Evolutionary conservation across 352 stramenopile species (phyloP), one percentile per base, ranked within the genome.

Genomic region (Phytophthora niederhauseri): DNA sequence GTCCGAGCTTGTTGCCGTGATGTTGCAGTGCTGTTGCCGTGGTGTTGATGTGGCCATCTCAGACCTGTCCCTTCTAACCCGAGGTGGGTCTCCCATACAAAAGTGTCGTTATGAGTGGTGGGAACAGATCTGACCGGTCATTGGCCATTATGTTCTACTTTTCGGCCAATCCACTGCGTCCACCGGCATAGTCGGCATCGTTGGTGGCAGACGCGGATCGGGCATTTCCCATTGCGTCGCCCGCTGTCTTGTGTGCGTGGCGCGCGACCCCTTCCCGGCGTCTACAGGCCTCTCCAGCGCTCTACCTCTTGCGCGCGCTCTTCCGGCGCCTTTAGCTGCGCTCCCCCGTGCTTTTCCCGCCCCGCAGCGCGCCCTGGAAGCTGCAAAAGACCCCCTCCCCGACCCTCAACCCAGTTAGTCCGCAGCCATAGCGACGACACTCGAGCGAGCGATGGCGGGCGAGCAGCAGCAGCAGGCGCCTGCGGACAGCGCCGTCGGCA

Each of bases 161-260:
- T 64, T 70, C 48, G 15, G 48, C 69, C 69, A 76, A 76, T 76
- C 58, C 8, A 2, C 43, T 2, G 1, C 0, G 36, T 46, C 15
- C 34, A 30, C 50, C 51, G 56, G 50, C 50, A 71, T 65, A 71
- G 56, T 66, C 58, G 24, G 43, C 50, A 64, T 69, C 26, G 38
- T 75, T 77, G 70, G 70, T 74, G 64, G 70, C 38, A 41, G 34
- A 5, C 34, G 38, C 63, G 63, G 63, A 72, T 73, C 54, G 63
- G 50, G 31, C 58, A 72, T 64, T 72, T 75, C 19, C 9, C 48
- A 66, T 69, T 74, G 57, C 51, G 24, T 61, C 20, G 11, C 41
- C 5, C 54, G 48, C 11, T 20, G 20, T 68, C 46, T 45, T 45
- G 20, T 24, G 12, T 48, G 20, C 63, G 56, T 41, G 24, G 56